Percentiles rank a stretch among this genome's conserved stretches.
phyloP scores from a whole-genome alignment of 257 asterid species.

The Eucommia ulmoides region DNA sequence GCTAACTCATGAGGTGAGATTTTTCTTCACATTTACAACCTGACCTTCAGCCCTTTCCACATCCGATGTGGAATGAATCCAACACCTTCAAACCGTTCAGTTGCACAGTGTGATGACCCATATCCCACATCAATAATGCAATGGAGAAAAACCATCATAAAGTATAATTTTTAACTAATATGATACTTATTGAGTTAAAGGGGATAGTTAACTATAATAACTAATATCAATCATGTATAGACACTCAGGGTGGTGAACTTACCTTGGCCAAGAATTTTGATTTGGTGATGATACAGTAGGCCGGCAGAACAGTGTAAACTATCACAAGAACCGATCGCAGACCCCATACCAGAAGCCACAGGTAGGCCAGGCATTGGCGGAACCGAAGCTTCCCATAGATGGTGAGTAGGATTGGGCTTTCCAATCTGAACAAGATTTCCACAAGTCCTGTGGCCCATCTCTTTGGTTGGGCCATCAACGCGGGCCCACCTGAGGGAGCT shows the following conservation, averaged over 20 bases:
- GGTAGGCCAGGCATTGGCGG: slow-evolving; percentile 21
- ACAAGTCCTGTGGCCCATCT: slow-evolving; percentile 31
- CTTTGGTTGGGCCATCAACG: slow-evolving; percentile 17
- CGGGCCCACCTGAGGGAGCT: slow-evolving; percentile 22
- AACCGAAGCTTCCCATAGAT: slow-evolving; percentile 10
- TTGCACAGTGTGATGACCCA: no score
- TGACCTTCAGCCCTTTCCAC: no score
- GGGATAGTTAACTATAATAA: not conserved
- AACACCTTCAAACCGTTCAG: no score
- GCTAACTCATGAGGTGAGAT: no score
- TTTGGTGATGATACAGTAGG: slow-evolving; percentile 22
- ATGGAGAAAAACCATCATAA: no score
- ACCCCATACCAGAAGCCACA: slow-evolving; percentile 11
- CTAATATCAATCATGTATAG: no score
- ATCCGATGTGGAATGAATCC: no score
- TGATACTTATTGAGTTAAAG: not conserved
- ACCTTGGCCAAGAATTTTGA: slow-evolving; percentile 23
- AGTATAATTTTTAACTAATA: no score
- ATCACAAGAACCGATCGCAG: slow-evolving; percentile 22
- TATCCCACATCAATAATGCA: no score
- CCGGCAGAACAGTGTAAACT: slow-evolving; percentile 22
- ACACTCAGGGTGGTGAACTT: not conserved
- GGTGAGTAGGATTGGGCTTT: slow-evolving; percentile 12
- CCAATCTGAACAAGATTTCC: slow-evolving; percentile 10
- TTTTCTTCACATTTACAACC: no score